Base-by-base conservation (phyloP, 305 asterid species). In the Plantago lanceolata region DNA sequence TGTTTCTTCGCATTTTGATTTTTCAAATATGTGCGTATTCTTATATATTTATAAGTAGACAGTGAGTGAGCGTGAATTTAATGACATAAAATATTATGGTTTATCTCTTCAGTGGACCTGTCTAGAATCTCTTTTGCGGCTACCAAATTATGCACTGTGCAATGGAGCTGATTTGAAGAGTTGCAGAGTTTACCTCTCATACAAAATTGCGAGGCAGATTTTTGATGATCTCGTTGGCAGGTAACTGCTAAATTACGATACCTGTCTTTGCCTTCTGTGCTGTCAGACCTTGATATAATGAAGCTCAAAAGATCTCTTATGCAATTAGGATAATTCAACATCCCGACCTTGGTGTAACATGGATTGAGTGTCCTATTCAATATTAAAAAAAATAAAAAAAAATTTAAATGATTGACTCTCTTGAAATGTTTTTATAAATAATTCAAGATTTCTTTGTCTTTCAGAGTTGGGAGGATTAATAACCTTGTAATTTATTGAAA, bases 181-280 rank as follows among this genome's bases (percentile, higher is more conserved):
- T 43, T 63, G 67, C 68, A 66, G 62, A 19, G 55, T 31, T 72
- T 72, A 69, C 81, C 77, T 86, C 76, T 84, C 97, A 31, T 77
- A 84, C 18, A 48, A 75, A 57, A 63, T 70, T 65, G 72, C 79
- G 20, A 69, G 62, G 57, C 71, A 68, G 74, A 75, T 84, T 65
- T 87, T 89, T 72, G 73, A 70, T 47, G 96, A 92, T 78, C 90
- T 92, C 60, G 85, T 87, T 61, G 91, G 78, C 71, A 82, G 94
- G 96, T 85, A 76, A 65, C 82, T 55, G 48, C 65, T 61, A 53
- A 71, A 48, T 28, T 61, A 47, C 65, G 53, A 56, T 58, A 19
- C 51, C 14, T 57, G 53, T 28, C 55, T 65, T 47, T 56, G 29
- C 29, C 48, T 62, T 29, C 40, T 20, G 40, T 67, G 44, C 47